A percentile compares a stretch with the other conserved stretches of the same genome.
These are phyloP conservation scores for Domatiomyces globalis DNA, from an alignment of 2,329 filamentous ascomycete species.

Conservation along the genomic window DNA sequence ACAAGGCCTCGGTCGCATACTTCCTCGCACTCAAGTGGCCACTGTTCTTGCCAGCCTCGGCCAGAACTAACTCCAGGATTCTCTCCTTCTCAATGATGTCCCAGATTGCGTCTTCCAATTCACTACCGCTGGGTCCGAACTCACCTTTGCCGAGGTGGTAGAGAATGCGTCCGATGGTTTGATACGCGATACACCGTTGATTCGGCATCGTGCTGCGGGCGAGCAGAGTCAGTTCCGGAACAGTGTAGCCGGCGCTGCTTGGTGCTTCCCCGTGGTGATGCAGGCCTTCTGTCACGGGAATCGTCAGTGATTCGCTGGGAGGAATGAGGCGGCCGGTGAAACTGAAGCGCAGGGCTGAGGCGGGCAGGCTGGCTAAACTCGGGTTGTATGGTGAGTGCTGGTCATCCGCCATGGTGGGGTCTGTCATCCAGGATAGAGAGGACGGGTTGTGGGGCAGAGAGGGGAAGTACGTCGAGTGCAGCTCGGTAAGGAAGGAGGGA, in stretches of 20 bases:
- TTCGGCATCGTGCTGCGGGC: slow-evolving; percentile 69
- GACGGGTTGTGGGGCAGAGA: slow-evolving; percentile 70
- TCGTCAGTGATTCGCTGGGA: slow-evolving; percentile 55
- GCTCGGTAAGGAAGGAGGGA: slow-evolving; percentile 65
- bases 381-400: slow-evolving; percentile 67
- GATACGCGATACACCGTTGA: slow-evolving; percentile 82
- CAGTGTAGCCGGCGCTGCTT: slow-evolving; percentile 85
- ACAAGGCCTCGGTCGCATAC: slow-evolving; percentile 79
- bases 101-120: slow-evolving; percentile 71
- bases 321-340: slow-evolving; percentile 70
- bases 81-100: slow-evolving; percentile 58
- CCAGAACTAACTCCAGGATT: slow-evolving; percentile 61
- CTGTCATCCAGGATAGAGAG: slow-evolving; percentile 80
- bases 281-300: slow-evolving; percentile 65
- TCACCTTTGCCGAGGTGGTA: slow-evolving; percentile 68
- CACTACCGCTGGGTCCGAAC: slow-evolving; percentile 43
- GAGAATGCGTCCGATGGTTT: slow-evolving; percentile 72
- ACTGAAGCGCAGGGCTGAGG: slow-evolving; percentile 73
- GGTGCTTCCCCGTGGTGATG: slow-evolving; percentile 91
- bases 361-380: slow-evolving; percentile 43
- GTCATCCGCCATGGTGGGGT: slow-evolving; percentile 39
- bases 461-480: slow-evolving; percentile 91
- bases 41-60: slow-evolving; percentile 54
- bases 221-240: slow-evolving; percentile 69
- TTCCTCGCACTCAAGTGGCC: slow-evolving; percentile 67